phyloP scores from a whole-genome alignment of 2,329 filamentous ascomycete species.

The Colletotrichum lupini region DNA sequence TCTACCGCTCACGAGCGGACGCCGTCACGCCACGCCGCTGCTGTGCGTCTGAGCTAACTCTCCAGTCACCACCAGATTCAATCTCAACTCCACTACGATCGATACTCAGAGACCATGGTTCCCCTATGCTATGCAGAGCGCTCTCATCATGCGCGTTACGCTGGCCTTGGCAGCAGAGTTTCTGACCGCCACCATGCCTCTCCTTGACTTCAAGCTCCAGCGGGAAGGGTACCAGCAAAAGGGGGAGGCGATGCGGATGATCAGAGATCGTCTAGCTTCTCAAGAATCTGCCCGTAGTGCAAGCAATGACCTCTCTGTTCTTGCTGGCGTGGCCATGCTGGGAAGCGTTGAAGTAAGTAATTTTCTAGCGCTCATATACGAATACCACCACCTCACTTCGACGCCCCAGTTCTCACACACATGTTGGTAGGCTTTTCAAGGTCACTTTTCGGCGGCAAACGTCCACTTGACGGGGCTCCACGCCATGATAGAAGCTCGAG shows the following conservation, averaged over 20 bases:
- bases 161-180: slow-evolving; percentile 35
- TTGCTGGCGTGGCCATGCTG: slow-evolving; percentile 32
- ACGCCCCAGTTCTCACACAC: neutral
- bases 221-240: slow-evolving; percentile 34
- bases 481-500: slow-evolving; percentile 30
- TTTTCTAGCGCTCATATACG: neutral
- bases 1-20: neutral
- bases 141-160: slow-evolving; percentile 35
- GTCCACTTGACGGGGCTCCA: slow-evolving; percentile 33
- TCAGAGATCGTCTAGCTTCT: slow-evolving; percentile 20
- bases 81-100: slow-evolving; percentile 29
- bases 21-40: neutral
- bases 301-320: slow-evolving; percentile 17
- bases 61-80: slow-evolving; percentile 36
- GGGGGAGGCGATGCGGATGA: slow-evolving; percentile 33
- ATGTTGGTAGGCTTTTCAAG: slow-evolving; percentile 31
- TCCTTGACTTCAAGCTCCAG: slow-evolving; percentile 23
- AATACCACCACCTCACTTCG: neutral
- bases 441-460: slow-evolving; percentile 33
- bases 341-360: slow-evolving; percentile 32
- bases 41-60: neutral
- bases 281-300: neutral
- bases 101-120: slow-evolving; percentile 36
- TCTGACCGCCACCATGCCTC: slow-evolving; percentile 25
- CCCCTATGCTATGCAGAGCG: slow-evolving; percentile 37